These are phyloP conservation scores for Penicillium sp. DNA, from an alignment of 2,329 filamentous ascomycete species.

Conservation along the genomic window DNA sequence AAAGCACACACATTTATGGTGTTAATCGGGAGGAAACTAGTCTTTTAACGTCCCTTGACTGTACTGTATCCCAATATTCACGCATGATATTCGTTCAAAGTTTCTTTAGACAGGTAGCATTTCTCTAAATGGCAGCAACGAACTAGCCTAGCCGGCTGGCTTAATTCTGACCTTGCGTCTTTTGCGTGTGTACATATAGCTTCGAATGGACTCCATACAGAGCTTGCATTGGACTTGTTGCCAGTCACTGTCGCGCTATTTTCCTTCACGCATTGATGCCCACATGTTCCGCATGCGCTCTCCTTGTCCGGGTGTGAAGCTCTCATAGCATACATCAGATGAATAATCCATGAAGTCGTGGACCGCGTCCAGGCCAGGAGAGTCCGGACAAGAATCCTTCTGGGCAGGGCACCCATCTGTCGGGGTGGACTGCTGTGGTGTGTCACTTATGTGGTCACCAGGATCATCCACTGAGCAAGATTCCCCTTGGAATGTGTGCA, in stretches of 20 bases:
- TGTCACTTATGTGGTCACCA: constrained; percentile 48
- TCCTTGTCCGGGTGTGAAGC: constrained; percentile 53
- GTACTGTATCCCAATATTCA: constrained; percentile 4
- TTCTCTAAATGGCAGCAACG: not conserved
- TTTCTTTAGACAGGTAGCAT: not conserved
- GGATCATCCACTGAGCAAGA: constrained; percentile 35
- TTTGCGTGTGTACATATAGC: not conserved
- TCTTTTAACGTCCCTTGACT: not conserved
- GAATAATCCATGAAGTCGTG: constrained; percentile 64
- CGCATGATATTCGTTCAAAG: not conserved
- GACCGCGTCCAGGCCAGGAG: constrained; percentile 51
- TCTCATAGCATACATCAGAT: constrained; percentile 55
- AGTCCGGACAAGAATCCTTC: constrained; percentile 53
- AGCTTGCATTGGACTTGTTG: not conserved
- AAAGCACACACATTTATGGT: not conserved
- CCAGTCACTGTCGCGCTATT: constrained; percentile 18
- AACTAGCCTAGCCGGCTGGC: not conserved
- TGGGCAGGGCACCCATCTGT: constrained; percentile 56
- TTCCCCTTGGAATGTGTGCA: constrained; percentile 47
- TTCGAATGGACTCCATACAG: not conserved
- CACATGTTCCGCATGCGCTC: constrained; percentile 55
- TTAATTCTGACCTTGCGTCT: not conserved
- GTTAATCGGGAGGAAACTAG: not conserved
- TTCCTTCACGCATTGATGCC: constrained; percentile 42
- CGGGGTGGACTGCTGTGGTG: constrained; percentile 53